A percentile compares a stretch with the other conserved stretches of the same genome.
Evolutionary conservation across 2,329 filamentous ascomycete species (phyloP).

Genomic region (Alternaria incomplexa): DNA sequence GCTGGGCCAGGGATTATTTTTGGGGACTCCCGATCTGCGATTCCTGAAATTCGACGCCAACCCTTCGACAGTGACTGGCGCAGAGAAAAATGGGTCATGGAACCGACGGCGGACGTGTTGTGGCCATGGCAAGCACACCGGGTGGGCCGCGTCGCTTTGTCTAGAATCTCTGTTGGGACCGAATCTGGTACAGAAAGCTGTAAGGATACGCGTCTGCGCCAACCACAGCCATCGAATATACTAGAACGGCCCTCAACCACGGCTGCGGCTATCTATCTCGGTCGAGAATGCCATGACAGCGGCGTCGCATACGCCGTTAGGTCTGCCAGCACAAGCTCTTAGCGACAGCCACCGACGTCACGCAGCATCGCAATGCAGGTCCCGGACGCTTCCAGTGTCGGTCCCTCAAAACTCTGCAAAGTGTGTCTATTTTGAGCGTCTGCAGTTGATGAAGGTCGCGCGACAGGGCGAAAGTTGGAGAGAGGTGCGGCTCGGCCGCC

Average conservation of each 20-base stretch:
- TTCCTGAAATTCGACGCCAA: conserved; percentile 16
- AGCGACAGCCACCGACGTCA: conserved; percentile 14
- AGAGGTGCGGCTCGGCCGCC: not conserved
- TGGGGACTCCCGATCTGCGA: conserved; percentile 28
- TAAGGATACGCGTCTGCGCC: not conserved
- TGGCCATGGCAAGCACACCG: conserved; percentile 12
- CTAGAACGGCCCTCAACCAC: not conserved
- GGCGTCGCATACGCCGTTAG: conserved; percentile 1
- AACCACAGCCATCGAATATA: conserved; percentile 1
- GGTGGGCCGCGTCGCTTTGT: conserved; percentile 15
- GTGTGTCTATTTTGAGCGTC: not conserved
- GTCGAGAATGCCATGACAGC: not conserved
- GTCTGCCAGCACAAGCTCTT: not conserved
- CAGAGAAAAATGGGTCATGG: conserved; percentile 24
- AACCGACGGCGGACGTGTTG: conserved; percentile 5
- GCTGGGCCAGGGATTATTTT: conserved; percentile 20
- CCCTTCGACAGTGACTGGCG: conserved; percentile 14
- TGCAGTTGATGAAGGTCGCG: not conserved
- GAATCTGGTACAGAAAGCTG: conserved; percentile 3
- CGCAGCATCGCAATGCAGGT: conserved; percentile 11
- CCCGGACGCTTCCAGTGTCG: not conserved
- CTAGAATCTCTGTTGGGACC: conserved; percentile 24
- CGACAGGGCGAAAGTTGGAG: not conserved
- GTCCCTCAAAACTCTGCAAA: not conserved
- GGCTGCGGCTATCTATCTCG: conserved; percentile 1